phyloP scores from a whole-genome alignment of 768 basidiomycete genomes.

The Lactarius trivialis region DNA sequence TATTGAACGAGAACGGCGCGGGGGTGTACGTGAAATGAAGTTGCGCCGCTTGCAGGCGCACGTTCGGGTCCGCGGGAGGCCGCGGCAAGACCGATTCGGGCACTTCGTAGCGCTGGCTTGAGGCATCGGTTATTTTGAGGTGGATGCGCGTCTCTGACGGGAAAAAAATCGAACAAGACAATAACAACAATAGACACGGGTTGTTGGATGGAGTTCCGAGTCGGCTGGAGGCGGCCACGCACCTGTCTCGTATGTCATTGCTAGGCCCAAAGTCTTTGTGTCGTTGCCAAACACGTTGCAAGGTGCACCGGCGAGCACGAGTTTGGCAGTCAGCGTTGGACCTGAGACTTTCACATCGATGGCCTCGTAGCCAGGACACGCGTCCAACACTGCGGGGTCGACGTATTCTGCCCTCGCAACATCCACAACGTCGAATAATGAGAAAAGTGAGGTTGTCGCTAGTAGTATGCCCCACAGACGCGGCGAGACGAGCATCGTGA shows the following conservation, averaged over 20 bases:
- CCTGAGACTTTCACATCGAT: slow-evolving; percentile 37
- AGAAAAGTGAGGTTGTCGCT: neutral
- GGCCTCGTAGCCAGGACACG: slow-evolving; percentile 55
- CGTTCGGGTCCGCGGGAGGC: slow-evolving; percentile 32
- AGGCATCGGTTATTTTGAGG: slow-evolving; percentile 52
- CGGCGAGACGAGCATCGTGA: neutral
- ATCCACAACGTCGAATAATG: neutral
- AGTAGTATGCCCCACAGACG: neutral
- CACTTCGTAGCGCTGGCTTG: slow-evolving; percentile 51
- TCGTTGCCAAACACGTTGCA: slow-evolving; percentile 60
- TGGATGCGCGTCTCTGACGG: slow-evolving; percentile 49
- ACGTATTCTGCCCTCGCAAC: slow-evolving; percentile 24
- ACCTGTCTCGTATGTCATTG: slow-evolving; percentile 57
- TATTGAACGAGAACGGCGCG: slow-evolving; percentile 56
- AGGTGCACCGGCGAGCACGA: slow-evolving; percentile 43
- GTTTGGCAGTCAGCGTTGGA: slow-evolving; percentile 42
- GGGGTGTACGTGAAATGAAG: slow-evolving; percentile 57
- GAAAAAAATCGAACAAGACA: neutral
- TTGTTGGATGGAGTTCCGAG: no score
- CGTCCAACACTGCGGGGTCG: slow-evolving; percentile 37
- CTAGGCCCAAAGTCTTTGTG: slow-evolving; percentile 39
- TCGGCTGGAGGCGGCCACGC: neutral
- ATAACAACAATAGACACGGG: neutral
- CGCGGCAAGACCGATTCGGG: slow-evolving; percentile 56
- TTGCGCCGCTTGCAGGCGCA: slow-evolving; percentile 31